These are phyloP conservation scores for Spergularia bocconei DNA, from an alignment of 148 eudicot species.

Conservation along the genomic window DNA sequence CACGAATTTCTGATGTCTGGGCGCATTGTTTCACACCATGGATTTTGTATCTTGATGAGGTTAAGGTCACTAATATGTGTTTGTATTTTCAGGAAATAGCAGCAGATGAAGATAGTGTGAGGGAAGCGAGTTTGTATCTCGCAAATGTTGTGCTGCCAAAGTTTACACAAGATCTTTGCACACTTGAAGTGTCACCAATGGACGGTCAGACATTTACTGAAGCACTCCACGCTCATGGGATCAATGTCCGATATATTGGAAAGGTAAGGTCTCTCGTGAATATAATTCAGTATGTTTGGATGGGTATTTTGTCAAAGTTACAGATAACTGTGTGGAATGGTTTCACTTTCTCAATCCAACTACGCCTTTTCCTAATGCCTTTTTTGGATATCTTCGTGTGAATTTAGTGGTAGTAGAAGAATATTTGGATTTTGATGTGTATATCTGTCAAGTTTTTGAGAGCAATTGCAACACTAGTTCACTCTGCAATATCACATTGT, in stretches of 20 bases:
- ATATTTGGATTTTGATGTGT: neutral
- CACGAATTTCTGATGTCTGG: neutral
- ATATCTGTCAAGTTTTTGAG: neutral
- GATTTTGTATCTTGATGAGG: neutral
- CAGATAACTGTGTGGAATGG: too few relatives aligned
- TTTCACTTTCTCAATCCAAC: neutral
- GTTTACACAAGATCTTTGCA: constrained; percentile 80
- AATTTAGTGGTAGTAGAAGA: neutral
- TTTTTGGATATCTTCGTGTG: too few relatives aligned
- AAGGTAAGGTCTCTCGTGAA: constrained; percentile 48
- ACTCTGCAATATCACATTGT: too few relatives aligned
- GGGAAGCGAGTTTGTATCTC: constrained; percentile 71
- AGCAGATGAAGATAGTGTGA: constrained; percentile 84
- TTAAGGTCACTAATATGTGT: constrained; percentile 8
- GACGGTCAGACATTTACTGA: constrained; percentile 99
- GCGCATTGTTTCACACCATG: neutral
- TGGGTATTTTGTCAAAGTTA: too few relatives aligned
- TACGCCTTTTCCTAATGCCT: neutral
- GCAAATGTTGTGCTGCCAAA: constrained; percentile 64
- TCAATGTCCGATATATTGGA: constrained; percentile 92
- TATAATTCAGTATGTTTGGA: neutral
- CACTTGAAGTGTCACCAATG: constrained; percentile 99
- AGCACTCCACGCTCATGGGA: constrained; percentile 97
- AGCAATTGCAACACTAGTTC: neutral
- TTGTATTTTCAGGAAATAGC: constrained; percentile 65